These are phyloP conservation scores for Grigorovia transvaalensis DNA, from an alignment of 805 yeast genomes.

Conservation along the genomic window DNA sequence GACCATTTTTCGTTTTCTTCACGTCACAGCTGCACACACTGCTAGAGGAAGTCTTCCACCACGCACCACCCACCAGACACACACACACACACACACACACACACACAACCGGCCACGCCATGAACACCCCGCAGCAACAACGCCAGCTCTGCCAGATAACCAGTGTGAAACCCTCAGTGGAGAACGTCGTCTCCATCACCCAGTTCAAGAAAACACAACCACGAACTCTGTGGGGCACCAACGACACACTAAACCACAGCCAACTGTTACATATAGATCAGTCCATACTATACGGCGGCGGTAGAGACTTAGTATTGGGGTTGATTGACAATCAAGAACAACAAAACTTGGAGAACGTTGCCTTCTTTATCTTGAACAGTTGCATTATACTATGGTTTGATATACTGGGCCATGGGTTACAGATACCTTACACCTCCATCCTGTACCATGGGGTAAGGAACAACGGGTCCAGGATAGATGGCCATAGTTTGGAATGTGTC, in stretches of 20 bases:
- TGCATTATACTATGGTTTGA: constrained; percentile 33
- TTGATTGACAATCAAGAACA: constrained; percentile 6
- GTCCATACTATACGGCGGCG: constrained; percentile 33
- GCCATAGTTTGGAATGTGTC: constrained; percentile 20
- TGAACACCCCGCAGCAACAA: background rate
- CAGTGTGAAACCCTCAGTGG: constrained; percentile 28
- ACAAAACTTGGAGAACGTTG: constrained; percentile 15
- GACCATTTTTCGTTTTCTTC: too few relatives aligned
- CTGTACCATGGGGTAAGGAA: constrained; percentile 24
- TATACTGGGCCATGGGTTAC: constrained; percentile 28
- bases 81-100: too few relatives aligned
- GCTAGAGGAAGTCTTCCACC: too few relatives aligned
- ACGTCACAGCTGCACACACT: too few relatives aligned
- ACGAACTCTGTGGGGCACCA: constrained; percentile 2
- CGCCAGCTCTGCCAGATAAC: constrained; percentile 16
- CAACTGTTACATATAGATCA: constrained; percentile 3
- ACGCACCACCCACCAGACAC: too few relatives aligned
- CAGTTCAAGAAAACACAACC: constrained; percentile 26
- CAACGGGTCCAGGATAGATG: constrained; percentile 11
- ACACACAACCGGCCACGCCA: background rate
- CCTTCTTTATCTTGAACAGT: constrained; percentile 31
- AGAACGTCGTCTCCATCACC: constrained; percentile 28
- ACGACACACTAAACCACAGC: background rate
- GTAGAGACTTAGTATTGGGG: constrained; percentile 27
- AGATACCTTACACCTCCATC: constrained; percentile 27